These are phyloP conservation scores for Leucocoprinus leucothites DNA, from an alignment of 768 basidiomycete genomes.

Conservation along the genomic window DNA sequence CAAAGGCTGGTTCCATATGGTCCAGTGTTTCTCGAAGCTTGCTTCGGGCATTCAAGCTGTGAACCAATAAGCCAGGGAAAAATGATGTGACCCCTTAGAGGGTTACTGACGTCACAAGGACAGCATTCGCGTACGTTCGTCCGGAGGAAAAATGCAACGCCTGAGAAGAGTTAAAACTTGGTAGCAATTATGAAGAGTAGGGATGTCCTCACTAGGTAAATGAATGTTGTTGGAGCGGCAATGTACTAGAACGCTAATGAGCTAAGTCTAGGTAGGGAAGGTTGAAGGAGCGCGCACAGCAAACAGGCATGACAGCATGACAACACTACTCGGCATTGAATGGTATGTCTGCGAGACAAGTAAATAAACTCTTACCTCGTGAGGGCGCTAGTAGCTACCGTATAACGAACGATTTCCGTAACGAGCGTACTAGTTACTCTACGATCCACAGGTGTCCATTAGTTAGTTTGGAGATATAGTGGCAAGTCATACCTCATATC, in stretches of 20 bases:
- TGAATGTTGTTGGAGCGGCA: background rate
- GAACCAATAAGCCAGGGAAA: background rate
- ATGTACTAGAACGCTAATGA: background rate
- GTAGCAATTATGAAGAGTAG: background rate
- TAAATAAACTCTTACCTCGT: constrained; percentile 11
- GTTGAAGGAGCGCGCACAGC: constrained; percentile 8
- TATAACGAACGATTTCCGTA: constrained; percentile 13
- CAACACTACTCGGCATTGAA: background rate
- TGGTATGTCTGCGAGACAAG: background rate
- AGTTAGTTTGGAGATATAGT: background rate
- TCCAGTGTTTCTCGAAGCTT: constrained; percentile 4
- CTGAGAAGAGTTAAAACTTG: background rate
- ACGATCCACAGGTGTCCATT: background rate
- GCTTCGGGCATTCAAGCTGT: constrained; percentile 10
- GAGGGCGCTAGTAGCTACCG: constrained; percentile 11
- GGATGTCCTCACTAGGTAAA: background rate
- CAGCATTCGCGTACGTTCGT: constrained; percentile 18
- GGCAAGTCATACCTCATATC: background rate
- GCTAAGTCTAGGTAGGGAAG: background rate
- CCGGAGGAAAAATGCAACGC: constrained; percentile 18
- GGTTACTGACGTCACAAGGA: constrained; percentile 16
- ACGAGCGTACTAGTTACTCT: constrained; percentile 10
- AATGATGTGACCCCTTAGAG: background rate
- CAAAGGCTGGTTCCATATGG: background rate
- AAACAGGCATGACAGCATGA: constrained; percentile 11